Base-by-base conservation (phyloP, 768 basidiomycete genomes). In the Lactifluus rugatus region DNA sequence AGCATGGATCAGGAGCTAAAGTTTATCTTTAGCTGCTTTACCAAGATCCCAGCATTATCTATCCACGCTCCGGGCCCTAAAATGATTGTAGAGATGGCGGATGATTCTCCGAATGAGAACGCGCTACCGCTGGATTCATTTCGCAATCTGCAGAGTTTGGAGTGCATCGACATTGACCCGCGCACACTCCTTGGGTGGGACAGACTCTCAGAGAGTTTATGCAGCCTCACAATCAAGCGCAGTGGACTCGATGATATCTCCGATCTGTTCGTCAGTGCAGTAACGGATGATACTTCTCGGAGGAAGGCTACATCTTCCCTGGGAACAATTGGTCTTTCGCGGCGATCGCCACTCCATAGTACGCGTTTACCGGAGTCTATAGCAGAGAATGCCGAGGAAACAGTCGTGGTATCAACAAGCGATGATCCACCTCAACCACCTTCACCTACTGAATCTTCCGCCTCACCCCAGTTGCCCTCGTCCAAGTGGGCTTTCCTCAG, bases 21-120 rank as follows among this genome's bases (percentile, higher is more conserved):
- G 69, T 91, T 84, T 70, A 78, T 94, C 61, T 95, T 84, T 74
- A 91, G 90, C 68, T 81, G 84, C 68, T 91, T 95, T 74, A 96
- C 91, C 45, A 92, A 89, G 71, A 75, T 96, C 0, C 93, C 93
- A 16, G 85, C 91, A 1, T 75, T 95, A 39, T 72, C 76, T 7
- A 71, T 94, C 55, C 78, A 75, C 59, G 77, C 84, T 2, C 86
- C 88, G 0, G 80, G 80, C 46, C 76, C 77, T 48, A 82, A 81
- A 55, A 71, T 81, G 63, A 83, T 94, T 25, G 68, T 78, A 5
- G 91, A 91, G 67, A 76, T 91, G 11, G 73, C 77, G 4, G 75
- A 80, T 36, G 87, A 91, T 53, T 76, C 84, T 3, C 83, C 87
- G 1, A 81, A 80, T 62, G 78, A 82, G 66, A 86, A 82, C 65